Evolutionary conservation across 2,329 filamentous ascomycete genomes (phyloP).

Genomic region (Fusarium sp.): DNA sequence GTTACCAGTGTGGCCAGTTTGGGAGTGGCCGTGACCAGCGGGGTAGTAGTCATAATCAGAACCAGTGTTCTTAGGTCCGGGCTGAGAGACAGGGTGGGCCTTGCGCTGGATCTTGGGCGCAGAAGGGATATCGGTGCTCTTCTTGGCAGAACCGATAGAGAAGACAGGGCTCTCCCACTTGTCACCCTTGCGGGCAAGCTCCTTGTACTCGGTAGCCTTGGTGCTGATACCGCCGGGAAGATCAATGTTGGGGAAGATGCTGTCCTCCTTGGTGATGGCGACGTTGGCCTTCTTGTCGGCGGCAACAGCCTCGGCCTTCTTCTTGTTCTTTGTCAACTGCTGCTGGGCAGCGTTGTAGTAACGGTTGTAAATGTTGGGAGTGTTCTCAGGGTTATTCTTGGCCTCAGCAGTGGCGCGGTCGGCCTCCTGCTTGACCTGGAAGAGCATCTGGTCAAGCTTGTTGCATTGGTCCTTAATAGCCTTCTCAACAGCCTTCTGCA

Average conservation of each 20-base stretch:
- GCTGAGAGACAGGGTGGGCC: conserved; percentile 42
- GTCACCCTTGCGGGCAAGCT: conserved; percentile 88
- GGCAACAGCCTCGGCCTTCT: conserved; percentile 74
- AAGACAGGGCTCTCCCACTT: conserved; percentile 97
- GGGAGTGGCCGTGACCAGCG: conserved; percentile 29
- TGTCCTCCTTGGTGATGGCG: conserved; percentile 78
- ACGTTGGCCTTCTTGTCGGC: conserved; percentile 76
- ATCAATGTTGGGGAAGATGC: conserved; percentile 86
- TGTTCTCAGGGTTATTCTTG: conserved; percentile 73
- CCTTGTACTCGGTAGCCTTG: conserved; percentile 94
- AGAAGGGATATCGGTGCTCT: conserved; percentile 78
- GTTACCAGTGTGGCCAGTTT: conserved; percentile 26
- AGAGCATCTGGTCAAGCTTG: conserved; percentile 79
- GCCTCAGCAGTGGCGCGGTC: conserved; percentile 75
- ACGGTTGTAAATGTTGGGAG: conserved; percentile 86
- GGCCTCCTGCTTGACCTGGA: conserved; percentile 84
- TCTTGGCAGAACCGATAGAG: conserved; percentile 81
- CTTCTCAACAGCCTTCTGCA: conserved; percentile 91
- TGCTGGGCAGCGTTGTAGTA: conserved; percentile 83
- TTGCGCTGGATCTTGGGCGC: conserved; percentile 65
- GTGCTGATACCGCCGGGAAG: conserved; percentile 86
- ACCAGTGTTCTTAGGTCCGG: conserved; percentile 21
- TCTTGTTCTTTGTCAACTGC: conserved; percentile 78
- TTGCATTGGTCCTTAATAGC: conserved; percentile 86
- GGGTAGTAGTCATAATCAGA: conserved; percentile 36